Conservation (phyloP, 371 early-diverging fungal genomes). For the Mortierella sp. region DNA sequence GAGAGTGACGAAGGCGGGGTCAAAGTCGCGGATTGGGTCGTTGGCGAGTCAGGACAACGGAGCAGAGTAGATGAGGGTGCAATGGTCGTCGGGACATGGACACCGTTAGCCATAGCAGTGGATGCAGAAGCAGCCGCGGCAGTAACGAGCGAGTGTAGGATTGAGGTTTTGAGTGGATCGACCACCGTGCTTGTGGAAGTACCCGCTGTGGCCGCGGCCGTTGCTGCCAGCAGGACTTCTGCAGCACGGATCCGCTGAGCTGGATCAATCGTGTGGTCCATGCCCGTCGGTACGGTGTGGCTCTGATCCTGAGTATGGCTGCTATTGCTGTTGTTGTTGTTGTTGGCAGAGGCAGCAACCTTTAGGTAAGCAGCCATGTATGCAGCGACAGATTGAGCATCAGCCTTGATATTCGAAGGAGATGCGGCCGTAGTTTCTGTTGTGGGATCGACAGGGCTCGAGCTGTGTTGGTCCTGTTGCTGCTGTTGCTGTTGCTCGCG, state of each 20-base stretch:
- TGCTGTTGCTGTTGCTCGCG: slow-evolving; percentile 10
- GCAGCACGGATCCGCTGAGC: too few relatives aligned
- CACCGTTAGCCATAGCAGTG: background rate
- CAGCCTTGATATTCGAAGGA: slow-evolving; percentile 20
- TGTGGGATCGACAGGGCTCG: slow-evolving; percentile 6
- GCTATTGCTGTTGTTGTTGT: background rate
- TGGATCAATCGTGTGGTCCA: too few relatives aligned
- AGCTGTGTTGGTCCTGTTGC: slow-evolving; percentile 9
- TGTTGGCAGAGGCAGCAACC: slow-evolving; percentile 13
- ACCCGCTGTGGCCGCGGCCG: background rate
- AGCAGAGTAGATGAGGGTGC: slow-evolving; percentile 49
- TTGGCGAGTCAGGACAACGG: slow-evolving; percentile 17
- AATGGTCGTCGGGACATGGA: slow-evolving; percentile 17
- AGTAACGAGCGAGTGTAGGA: slow-evolving; percentile 1
- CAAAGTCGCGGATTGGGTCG: background rate
- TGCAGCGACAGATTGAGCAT: slow-evolving; percentile 48
- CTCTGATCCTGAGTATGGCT: slow-evolving; percentile 19
- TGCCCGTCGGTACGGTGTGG: background rate
- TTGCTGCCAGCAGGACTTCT: too few relatives aligned
- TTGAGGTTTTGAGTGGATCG: too few relatives aligned
- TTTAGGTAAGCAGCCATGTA: slow-evolving; percentile 49
- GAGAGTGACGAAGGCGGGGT: slow-evolving; percentile 1
- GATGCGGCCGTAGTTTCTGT: background rate
- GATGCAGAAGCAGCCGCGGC: slow-evolving; percentile 3
- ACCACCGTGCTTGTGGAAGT: background rate